phyloP scores from a whole-genome alignment of 2,329 filamentous ascomycete genomes.

The Apiospora rasikravindrae region DNA sequence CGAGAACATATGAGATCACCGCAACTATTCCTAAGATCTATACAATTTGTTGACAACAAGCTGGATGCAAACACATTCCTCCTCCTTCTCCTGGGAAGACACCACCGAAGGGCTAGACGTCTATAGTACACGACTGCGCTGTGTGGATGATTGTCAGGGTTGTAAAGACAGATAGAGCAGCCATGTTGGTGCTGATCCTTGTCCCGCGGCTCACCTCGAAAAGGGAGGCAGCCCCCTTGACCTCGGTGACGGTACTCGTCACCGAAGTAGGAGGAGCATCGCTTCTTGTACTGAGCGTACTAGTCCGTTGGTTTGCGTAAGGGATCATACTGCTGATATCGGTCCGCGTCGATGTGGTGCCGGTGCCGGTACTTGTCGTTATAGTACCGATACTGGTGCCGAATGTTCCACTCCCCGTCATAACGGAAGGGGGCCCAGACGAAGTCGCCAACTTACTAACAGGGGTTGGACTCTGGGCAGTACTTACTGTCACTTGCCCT shows the following conservation, averaged over 20 bases:
- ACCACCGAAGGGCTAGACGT: neutral
- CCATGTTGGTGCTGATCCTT: neutral
- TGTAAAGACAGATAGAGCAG: neutral
- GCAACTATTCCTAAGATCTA: neutral
- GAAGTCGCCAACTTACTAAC: neutral
- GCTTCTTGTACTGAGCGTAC: neutral
- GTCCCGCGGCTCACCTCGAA: slow-evolving; percentile 1
- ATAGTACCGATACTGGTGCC: neutral
- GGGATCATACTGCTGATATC: neutral
- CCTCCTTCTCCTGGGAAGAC: neutral
- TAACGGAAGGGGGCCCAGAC: neutral
- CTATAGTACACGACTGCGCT: neutral
- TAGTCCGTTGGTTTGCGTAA: neutral
- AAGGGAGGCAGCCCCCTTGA: neutral
- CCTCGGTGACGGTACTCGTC: neutral
- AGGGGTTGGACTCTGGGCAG: neutral
- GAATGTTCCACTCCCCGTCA: neutral
- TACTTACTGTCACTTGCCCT: neutral
- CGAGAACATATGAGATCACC: neutral
- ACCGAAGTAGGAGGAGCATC: neutral
- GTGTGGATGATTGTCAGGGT: neutral
- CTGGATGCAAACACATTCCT: neutral
- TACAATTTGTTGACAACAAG: neutral
- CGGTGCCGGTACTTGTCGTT: neutral
- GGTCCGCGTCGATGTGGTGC: neutral